phyloP scores from a whole-genome alignment of 2,329 filamentous ascomycete genomes.

The Xylaria sp. region DNA sequence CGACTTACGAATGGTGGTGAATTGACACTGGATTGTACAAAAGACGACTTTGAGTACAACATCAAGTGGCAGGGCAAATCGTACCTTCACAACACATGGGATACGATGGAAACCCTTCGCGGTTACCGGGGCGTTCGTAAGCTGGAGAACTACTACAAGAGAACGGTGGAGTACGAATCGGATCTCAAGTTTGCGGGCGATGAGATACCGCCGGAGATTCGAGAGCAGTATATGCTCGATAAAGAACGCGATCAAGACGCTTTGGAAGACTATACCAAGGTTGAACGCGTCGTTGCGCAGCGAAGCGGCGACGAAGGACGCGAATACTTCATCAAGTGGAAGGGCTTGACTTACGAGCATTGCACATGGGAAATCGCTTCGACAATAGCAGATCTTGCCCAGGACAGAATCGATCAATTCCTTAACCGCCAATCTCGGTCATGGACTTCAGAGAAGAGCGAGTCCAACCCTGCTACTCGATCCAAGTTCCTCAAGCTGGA shows the following conservation, averaged over 20 bases:
- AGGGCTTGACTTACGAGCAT: constrained; percentile 84
- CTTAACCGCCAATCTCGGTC: constrained; percentile 76
- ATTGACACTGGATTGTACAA: constrained; percentile 50
- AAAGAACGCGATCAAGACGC: constrained; percentile 86
- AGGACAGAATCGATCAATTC: constrained; percentile 87
- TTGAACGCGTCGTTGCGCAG: constrained; percentile 85
- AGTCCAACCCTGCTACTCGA: constrained; percentile 70
- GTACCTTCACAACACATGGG: constrained; percentile 94
- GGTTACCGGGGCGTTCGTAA: constrained; percentile 80
- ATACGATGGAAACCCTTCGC: constrained; percentile 67
- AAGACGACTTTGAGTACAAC: constrained; percentile 80
- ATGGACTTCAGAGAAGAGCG: constrained; percentile 72
- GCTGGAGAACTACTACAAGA: constrained; percentile 91
- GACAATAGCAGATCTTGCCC: constrained; percentile 71
- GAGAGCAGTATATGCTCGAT: constrained; percentile 92
- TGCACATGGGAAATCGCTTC: constrained; percentile 87
- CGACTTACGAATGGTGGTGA: constrained; percentile 65
- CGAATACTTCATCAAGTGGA: constrained; percentile 97
- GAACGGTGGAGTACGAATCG: constrained; percentile 73
- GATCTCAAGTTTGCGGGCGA: constrained; percentile 68
- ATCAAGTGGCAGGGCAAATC: constrained; percentile 98
- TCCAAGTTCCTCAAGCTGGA: constrained; percentile 68
- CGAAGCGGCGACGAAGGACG: constrained; percentile 72
- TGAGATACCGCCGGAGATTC: constrained; percentile 74
- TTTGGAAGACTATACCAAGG: constrained; percentile 81